Percentiles rank a stretch among this genome's conserved stretches.
phyloP scores from a whole-genome alignment of 495 filamentous ascomycete genomes.

The Neurospora sp. region DNA sequence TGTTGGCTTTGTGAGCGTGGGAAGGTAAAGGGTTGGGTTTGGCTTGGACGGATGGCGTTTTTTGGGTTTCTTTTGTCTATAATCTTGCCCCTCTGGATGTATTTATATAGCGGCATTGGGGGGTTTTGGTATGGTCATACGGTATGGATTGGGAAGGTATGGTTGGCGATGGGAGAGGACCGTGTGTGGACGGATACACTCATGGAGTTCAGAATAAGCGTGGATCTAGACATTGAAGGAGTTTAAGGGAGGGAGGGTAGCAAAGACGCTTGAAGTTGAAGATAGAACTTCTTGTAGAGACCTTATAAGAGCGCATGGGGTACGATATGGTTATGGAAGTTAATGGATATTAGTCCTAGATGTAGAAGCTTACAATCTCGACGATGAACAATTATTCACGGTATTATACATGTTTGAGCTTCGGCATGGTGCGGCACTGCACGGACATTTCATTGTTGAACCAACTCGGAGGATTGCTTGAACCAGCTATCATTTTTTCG shows the following conservation, averaged over 20 bases:
- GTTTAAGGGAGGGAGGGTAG: not conserved
- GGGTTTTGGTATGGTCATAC: not conserved
- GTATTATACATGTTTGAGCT: not conserved
- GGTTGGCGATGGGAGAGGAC: not conserved
- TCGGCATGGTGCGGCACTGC: not conserved
- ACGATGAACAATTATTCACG: not conserved
- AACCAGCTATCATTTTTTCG: not conserved
- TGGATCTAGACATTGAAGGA: not conserved
- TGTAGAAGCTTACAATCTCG: not conserved
- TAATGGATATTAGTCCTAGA: not conserved
- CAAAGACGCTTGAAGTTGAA: not conserved
- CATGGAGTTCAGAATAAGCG: not conserved
- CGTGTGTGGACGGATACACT: not conserved
- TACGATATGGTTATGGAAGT: not conserved
- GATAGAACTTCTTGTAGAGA: not conserved
- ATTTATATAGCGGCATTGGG: not conserved
- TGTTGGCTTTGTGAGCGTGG: not conserved
- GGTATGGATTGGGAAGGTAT: not conserved
- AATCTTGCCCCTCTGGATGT: not conserved
- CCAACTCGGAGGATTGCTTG: not conserved
- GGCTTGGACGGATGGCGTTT: not conserved
- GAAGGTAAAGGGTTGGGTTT: not conserved
- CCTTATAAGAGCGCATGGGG: not conserved
- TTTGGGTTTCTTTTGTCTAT: not conserved
- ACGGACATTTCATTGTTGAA: not conserved